Conservation (phyloP, 2,329 filamentous ascomycete species). For the Colletotrichum sp. region DNA sequence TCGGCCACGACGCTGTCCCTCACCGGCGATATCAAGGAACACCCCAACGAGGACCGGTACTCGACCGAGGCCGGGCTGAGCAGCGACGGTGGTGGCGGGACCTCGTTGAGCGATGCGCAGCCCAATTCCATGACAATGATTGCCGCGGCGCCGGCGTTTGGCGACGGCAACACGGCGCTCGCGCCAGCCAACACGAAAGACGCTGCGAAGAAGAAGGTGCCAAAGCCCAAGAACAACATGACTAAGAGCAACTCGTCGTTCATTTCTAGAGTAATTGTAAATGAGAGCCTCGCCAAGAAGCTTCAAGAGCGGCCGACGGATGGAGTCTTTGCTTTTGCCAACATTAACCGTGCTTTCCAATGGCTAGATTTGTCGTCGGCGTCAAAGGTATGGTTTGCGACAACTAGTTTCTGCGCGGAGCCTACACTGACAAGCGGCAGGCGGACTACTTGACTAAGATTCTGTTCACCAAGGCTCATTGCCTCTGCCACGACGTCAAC, state of each 20-base stretch:
- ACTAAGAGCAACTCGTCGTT: constrained; percentile 99
- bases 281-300: constrained; percentile 80
- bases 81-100: constrained; percentile 60
- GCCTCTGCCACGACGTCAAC: constrained; percentile 93
- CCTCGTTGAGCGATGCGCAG: constrained; percentile 57
- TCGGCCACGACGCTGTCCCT: constrained; percentile 56
- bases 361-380: constrained; percentile 82
- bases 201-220: constrained; percentile 70
- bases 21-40: constrained; percentile 62
- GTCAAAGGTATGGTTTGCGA: constrained; percentile 6
- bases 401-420: constrained; percentile 18
- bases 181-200: constrained; percentile 69
- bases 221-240: constrained; percentile 96
- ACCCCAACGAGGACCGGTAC: constrained; percentile 62
- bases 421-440: constrained; percentile 42
- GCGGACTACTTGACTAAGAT: constrained; percentile 95
- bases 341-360: constrained; percentile 93
- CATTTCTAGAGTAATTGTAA: constrained; percentile 93
- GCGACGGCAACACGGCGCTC: constrained; percentile 82
- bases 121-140: constrained; percentile 44
- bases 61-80: constrained; percentile 65
- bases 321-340: constrained; percentile 89
- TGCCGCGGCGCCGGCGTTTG: constrained; percentile 72
- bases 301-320: constrained; percentile 79
- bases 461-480: constrained; percentile 94